Evolutionary conservation across 179 eudicot genomes (phyloP).

Genomic region (Actinidia polygama): DNA sequence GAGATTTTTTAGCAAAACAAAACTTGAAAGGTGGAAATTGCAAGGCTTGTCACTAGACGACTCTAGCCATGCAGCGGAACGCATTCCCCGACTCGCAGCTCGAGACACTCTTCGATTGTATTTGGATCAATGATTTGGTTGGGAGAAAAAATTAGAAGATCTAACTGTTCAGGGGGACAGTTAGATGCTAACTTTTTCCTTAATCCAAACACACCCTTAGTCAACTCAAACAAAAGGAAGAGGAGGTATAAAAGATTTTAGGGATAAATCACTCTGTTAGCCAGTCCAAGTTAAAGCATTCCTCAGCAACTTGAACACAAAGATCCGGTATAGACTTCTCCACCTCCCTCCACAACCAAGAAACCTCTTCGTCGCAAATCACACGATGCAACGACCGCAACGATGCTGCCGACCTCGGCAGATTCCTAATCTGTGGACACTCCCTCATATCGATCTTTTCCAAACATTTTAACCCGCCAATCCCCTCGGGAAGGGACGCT

Average conservation of each 20-base stretch:
- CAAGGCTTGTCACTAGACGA: too few relatives aligned
- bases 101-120: too few relatives aligned
- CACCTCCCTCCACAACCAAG: constrained; percentile 65
- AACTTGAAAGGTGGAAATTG: too few relatives aligned
- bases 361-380: constrained; percentile 76
- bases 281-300: constrained; percentile 77
- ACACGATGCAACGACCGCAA: constrained; percentile 58
- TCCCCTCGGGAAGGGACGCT: constrained; percentile 55
- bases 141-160: too few relatives aligned
- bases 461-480: constrained; percentile 51
- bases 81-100: too few relatives aligned
- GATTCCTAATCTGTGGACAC: constrained; percentile 53
- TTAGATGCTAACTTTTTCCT: too few relatives aligned
- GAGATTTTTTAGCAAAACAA: too few relatives aligned
- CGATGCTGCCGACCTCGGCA: constrained; percentile 50
- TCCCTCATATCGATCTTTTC: constrained; percentile 92
- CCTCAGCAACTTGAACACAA: constrained; percentile 71
- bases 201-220: too few relatives aligned
- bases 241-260: not conserved
- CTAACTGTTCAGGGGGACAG: too few relatives aligned
- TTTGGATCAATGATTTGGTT: too few relatives aligned
- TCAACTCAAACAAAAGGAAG: too few relatives aligned
- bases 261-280: constrained; percentile 37
- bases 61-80: too few relatives aligned
- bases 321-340: constrained; percentile 45